phyloP scores from a whole-genome alignment of 805 yeast species.

The Pichia exigua region DNA sequence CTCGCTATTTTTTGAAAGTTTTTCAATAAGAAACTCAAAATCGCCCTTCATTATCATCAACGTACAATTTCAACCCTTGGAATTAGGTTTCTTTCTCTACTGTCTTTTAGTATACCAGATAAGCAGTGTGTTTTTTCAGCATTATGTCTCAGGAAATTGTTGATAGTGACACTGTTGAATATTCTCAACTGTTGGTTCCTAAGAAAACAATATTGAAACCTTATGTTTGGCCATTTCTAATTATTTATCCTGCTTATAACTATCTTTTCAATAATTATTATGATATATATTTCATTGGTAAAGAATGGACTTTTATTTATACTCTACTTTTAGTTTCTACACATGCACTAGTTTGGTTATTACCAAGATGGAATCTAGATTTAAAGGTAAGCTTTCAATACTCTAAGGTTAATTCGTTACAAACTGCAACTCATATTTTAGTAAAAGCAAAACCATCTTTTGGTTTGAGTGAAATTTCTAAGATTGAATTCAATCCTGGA shows the following conservation, averaged over 20 bases:
- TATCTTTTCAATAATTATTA: constrained; percentile 61
- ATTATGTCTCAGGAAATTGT: constrained; percentile 36
- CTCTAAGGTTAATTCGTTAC: constrained; percentile 38
- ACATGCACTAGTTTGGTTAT: constrained; percentile 70
- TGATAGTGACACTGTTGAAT: constrained; percentile 61
- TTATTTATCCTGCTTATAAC: constrained; percentile 66
- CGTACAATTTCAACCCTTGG: too few relatives aligned
- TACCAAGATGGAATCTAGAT: constrained; percentile 90
- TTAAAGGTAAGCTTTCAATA: constrained; percentile 68
- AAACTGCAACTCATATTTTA: constrained; percentile 63
- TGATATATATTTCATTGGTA: constrained; percentile 75
- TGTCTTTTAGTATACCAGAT: too few relatives aligned
- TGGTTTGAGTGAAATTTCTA: constrained; percentile 77
- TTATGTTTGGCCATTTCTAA: constrained; percentile 74
- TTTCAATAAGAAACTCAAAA: not conserved
- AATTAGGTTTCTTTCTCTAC: not conserved
- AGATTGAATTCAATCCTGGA: constrained; percentile 47
- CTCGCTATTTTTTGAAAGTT: not conserved
- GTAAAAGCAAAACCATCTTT: constrained; percentile 77
- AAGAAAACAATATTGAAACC: constrained; percentile 55
- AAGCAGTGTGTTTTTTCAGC: not conserved
- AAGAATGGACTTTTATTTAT: constrained; percentile 94
- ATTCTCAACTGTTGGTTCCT: constrained; percentile 69
- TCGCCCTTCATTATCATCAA: not conserved
- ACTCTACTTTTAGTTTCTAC: constrained; percentile 64